A percentile compares a stretch with the other conserved stretches of the same genome.
These are phyloP conservation scores for Phytophthora ohioensis DNA, from an alignment of 352 stramenopile genomes.

Conservation along the genomic window DNA sequence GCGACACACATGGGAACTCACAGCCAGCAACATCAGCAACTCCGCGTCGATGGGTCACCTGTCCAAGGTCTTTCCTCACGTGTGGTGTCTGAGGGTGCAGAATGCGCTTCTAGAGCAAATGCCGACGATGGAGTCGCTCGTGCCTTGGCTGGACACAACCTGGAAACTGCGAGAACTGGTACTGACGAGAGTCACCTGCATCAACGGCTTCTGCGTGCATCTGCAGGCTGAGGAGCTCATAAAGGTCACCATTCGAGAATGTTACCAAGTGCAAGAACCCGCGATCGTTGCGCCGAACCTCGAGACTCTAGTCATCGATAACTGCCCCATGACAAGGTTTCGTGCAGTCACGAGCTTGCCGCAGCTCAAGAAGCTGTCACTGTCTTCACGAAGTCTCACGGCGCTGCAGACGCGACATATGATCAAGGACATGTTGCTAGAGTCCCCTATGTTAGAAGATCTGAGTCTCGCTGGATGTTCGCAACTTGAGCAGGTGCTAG, in stretches of 20 bases:
- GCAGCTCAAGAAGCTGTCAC: constrained; percentile 48
- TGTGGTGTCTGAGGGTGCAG: constrained; percentile 49
- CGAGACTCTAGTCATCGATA: constrained; percentile 49
- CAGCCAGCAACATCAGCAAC: constrained; percentile 37
- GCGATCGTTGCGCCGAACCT: constrained; percentile 45
- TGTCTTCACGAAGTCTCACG: constrained; percentile 62
- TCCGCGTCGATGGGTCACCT: constrained; percentile 35
- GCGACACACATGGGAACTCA: constrained; percentile 57
- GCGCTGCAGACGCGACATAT: constrained; percentile 51
- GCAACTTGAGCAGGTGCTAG: constrained; percentile 64
- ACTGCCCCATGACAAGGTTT: constrained; percentile 58
- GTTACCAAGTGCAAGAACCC: constrained; percentile 65
- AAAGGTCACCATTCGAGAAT: constrained; percentile 57
- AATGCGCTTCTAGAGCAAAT: constrained; percentile 41
- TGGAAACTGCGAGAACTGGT: constrained; percentile 54
- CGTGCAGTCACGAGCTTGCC: constrained; percentile 53
- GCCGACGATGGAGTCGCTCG: constrained; percentile 45
- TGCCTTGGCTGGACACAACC: constrained; percentile 33
- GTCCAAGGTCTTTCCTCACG: constrained; percentile 48
- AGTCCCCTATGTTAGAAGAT: constrained; percentile 32
- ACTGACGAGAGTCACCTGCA: constrained; percentile 55
- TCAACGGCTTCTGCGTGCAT: constrained; percentile 56
- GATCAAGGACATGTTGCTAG: constrained; percentile 50
- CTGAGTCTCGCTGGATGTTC: constrained; percentile 59
- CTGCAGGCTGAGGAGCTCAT: constrained; percentile 57